Base-by-base conservation (phyloP, 2,329 filamentous ascomycete genomes). In the Alternaria gansuensis region DNA sequence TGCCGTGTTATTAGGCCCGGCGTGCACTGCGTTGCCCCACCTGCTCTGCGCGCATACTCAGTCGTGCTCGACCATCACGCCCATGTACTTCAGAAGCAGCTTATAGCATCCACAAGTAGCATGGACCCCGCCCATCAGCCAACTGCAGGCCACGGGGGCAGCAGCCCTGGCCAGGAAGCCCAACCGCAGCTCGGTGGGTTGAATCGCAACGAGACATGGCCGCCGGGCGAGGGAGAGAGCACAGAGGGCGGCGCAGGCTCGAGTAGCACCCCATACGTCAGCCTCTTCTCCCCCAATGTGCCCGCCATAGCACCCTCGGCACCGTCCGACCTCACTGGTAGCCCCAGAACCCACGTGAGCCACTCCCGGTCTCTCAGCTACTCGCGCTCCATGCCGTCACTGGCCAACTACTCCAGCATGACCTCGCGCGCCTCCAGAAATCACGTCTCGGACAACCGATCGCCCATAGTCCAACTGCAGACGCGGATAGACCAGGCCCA, bases 401-500 rank as follows among this genome's bases (percentile, higher is more conserved):
- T 74, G 48, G 68, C 68, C 17, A 53, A 57, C 46, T 49, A 65
- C 36, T 59, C 70, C 40, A 64, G 56, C 59, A 67, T 71, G 67
- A 58, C 66, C 41, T 72, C 72, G 59, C 72, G 74, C 40, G 68
- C 70, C 2, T 61, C 70, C 14, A 61, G 74, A 49, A 63, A 69
- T 43, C 73, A 68, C 52, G 62, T 69, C 39, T 65, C 69, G 14
- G 72, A 75, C 57, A 62, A 71, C 40, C 65, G 68, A 24, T 46
- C 64, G 24, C 71, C 72, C 45, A 72, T 72, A 50, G 69, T 70
- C 21, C 74, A 71, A 48, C 67, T 75, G 21, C 70, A 69, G 48
- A 65, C 69, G 14, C 71, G 70, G 37, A 77, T 83, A 26, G 77
- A 80, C 13, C 68, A 73, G 44, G 81, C 79, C 6, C 79, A 82